Conservation (phyloP, 306 rosid species). For the Gleditsia sinensis region DNA sequence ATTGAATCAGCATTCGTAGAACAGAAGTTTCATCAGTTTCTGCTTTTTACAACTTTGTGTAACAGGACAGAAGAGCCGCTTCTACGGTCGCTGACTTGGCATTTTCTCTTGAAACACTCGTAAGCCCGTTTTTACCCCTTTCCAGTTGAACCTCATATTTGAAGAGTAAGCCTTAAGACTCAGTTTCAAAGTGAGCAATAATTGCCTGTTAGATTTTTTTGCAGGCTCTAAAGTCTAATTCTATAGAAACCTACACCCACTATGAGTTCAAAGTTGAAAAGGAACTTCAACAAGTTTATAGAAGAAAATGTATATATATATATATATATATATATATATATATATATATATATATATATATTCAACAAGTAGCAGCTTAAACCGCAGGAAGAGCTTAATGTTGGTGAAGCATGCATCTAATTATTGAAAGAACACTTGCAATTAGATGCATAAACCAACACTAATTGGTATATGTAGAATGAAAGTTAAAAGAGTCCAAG, state of each 20-base stretch:
- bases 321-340: too few relatives aligned
- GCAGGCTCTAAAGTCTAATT: neutral
- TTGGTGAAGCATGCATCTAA: too few relatives aligned
- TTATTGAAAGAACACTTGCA: neutral
- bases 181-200: neutral
- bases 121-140: neutral
- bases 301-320: too few relatives aligned
- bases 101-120: neutral
- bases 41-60: neutral
- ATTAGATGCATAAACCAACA: conserved; percentile 22
- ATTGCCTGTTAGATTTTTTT: conserved; percentile 16
- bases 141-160: neutral
- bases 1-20: too few relatives aligned
- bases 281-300: neutral
- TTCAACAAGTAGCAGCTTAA: too few relatives aligned
- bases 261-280: neutral
- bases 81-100: neutral
- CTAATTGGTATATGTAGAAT: too few relatives aligned
- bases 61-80: neutral
- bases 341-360: too few relatives aligned
- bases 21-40: neutral
- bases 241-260: neutral
- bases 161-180: neutral
- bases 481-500: conserved; percentile 31
- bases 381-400: too few relatives aligned